Base-by-base conservation (phyloP, 2,329 filamentous ascomycete genomes). In the Gnomoniopsis smithogilvyi region DNA sequence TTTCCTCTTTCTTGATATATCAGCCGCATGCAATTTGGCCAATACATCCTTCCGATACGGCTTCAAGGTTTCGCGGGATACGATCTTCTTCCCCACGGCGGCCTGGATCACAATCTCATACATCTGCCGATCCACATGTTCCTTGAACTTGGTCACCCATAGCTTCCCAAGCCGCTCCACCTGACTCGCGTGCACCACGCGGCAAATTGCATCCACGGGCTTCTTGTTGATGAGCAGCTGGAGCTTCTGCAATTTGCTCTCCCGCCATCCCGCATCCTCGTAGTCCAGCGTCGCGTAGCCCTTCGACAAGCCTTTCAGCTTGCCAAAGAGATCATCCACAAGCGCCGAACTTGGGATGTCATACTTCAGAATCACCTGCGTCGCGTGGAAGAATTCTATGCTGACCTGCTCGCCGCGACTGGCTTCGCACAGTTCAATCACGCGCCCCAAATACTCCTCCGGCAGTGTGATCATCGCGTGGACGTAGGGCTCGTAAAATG, bases 261-360 rank as follows among this genome's bases (percentile, higher is more conserved):
- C 77, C 22, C 89, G 86, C 84, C 92, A 99, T 0, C 91, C 94
- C 0, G 92, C 89, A 67, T 99, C 95, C 75, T 99, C 95, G 71
- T 99, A 99, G 73, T 99, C 95, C 6, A 99, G 83, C 38, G 90
- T 95, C 0, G 95, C 95, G 67, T 99, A 99, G 12, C 95, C 95
- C 72, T 96, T 97, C 2, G 93, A 97, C 0, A 86, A 84, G 41
- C 92, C 91, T 73, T 99, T 99, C 55, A 99, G 80, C 74, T 96
- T 97, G 54, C 95, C 95, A 72, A 99, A 99, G 70, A 99, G 89
- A 73, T 99, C 95, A 67, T 98, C 95, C 1, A 99, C 95, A 3
- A 99, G 80, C 56, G 96, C 91, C 1, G 92, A 87, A 1, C 96
- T 82, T 0, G 95, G 95, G 1, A 99, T 76, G 54, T 93, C 86